Conservation (phyloP, 148 eudicot genomes). For the Drosera capensis region DNA sequence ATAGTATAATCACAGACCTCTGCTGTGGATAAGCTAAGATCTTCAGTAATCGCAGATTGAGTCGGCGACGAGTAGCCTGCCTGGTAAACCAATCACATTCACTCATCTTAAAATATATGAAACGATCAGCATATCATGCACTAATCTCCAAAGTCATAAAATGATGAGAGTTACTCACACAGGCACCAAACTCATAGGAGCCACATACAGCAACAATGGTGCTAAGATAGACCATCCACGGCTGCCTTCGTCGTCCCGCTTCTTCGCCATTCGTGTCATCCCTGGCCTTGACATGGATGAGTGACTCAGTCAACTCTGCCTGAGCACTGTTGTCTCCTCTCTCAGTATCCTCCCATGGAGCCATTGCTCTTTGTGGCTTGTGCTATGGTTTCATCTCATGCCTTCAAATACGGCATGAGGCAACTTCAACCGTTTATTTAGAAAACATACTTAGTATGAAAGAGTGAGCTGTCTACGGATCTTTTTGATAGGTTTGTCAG, state of each 20-base stretch:
- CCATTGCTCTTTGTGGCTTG: conserved; percentile 28
- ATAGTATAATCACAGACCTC: too few species aligned
- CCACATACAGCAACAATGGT: conserved; percentile 91
- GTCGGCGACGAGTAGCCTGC: conserved; percentile 82
- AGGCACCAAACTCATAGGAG: conserved; percentile 75
- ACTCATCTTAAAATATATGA: background rate
- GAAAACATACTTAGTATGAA: too few species aligned
- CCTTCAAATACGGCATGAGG: too few species aligned
- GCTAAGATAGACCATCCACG: conserved; percentile 75
- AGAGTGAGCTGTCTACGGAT: too few species aligned
- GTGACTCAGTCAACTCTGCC: conserved; percentile 26
- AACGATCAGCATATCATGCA: too few species aligned
- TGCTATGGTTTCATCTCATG: too few species aligned
- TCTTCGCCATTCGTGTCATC: conserved; percentile 2
- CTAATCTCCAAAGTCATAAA: too few species aligned
- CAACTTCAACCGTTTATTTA: too few species aligned
- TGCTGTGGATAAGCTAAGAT: conserved; percentile 57
- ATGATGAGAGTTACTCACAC: conserved; percentile 37
- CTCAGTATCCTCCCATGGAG: conserved; percentile 21
- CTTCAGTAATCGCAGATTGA: conserved; percentile 54
- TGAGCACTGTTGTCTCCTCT: conserved; percentile 11
- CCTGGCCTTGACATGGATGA: conserved; percentile 9
- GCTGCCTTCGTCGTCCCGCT: conserved; percentile 28
- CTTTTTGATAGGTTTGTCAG: too few species aligned
- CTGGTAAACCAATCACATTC: conserved; percentile 19